Percentiles rank a stretch among this genome's conserved stretches.
These are phyloP conservation scores for Globisporangium splendens DNA, from an alignment of 352 stramenopile species.

Conservation along the genomic window DNA sequence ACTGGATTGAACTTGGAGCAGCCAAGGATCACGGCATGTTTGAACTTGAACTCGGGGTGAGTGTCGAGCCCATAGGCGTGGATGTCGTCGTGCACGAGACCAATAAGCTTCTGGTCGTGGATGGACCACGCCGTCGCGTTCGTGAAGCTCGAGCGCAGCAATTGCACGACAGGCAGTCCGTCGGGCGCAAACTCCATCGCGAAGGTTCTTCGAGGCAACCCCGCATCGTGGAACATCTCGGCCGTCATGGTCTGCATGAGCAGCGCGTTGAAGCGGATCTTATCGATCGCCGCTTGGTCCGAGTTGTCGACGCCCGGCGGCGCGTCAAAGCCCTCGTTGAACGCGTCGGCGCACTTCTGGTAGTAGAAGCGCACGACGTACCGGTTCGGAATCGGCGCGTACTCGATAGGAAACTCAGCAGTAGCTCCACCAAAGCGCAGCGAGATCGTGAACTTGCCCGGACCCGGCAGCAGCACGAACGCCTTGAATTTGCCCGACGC, in stretches of 20 bases:
- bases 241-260: slow-evolving; percentile 52
- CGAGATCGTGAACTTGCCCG: slow-evolving; percentile 36
- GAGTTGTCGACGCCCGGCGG: slow-evolving; percentile 48
- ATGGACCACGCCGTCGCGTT: slow-evolving; percentile 40
- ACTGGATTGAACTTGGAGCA: slow-evolving; percentile 55
- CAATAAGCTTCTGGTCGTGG: slow-evolving; percentile 59
- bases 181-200: slow-evolving; percentile 41
- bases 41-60: slow-evolving; percentile 33
- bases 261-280: slow-evolving; percentile 55
- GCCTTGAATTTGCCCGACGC: slow-evolving; percentile 51
- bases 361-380: slow-evolving; percentile 68
- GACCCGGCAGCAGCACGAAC: slow-evolving; percentile 46
- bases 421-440: slow-evolving; percentile 11
- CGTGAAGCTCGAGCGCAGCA: slow-evolving; percentile 57
- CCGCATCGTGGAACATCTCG: slow-evolving; percentile 44
- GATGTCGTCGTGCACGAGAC: slow-evolving; percentile 51
- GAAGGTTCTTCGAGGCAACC: slow-evolving; percentile 47
- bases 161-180: slow-evolving; percentile 42
- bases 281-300: slow-evolving; percentile 39
- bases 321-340: slow-evolving; percentile 51
- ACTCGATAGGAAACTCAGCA: slow-evolving; percentile 34
- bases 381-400: slow-evolving; percentile 21
- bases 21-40: slow-evolving; percentile 69
- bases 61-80: slow-evolving; percentile 27
- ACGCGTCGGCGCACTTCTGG: slow-evolving; percentile 45